phyloP scores from a whole-genome alignment of 2,329 filamentous ascomycete species.

The Aaosphaeria arxii region DNA sequence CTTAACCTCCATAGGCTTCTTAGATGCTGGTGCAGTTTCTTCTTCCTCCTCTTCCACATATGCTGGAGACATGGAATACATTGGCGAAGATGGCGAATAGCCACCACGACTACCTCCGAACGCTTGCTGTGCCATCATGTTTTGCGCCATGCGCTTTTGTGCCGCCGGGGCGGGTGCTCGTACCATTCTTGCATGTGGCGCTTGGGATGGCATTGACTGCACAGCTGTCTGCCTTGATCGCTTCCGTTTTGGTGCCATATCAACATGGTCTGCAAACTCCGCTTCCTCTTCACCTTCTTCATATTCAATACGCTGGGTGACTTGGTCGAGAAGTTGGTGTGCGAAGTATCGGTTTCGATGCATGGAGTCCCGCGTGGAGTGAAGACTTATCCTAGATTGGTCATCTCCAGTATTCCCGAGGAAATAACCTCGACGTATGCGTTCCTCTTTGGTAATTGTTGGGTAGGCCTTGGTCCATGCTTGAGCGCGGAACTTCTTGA shows the following conservation, averaged over 20 bases:
- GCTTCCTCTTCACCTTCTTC: constrained; percentile 32
- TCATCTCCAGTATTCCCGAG: constrained; percentile 10
- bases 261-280: constrained; percentile 11
- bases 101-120: neutral
- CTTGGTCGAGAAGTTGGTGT: constrained; percentile 22
- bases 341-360: constrained; percentile 22
- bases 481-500: constrained; percentile 8
- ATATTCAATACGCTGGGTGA: constrained; percentile 17
- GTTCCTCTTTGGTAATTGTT: constrained; percentile 17
- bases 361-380: constrained; percentile 14
- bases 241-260: neutral
- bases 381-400: constrained; percentile 6
- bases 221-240: constrained; percentile 7
- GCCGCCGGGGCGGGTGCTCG: neutral
- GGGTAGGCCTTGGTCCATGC: constrained; percentile 15
- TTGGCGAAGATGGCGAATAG: neutral
- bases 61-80: neutral
- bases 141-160: neutral
- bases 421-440: constrained; percentile 22
- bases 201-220: neutral
- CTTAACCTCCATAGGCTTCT: constrained; percentile 28
- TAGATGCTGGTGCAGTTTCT: constrained; percentile 3
- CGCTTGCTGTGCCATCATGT: neutral
- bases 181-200: neutral
- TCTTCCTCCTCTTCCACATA: neutral